Base-by-base conservation (phyloP, 352 stramenopile genomes). In the Thalassiosira hispida region DNA sequence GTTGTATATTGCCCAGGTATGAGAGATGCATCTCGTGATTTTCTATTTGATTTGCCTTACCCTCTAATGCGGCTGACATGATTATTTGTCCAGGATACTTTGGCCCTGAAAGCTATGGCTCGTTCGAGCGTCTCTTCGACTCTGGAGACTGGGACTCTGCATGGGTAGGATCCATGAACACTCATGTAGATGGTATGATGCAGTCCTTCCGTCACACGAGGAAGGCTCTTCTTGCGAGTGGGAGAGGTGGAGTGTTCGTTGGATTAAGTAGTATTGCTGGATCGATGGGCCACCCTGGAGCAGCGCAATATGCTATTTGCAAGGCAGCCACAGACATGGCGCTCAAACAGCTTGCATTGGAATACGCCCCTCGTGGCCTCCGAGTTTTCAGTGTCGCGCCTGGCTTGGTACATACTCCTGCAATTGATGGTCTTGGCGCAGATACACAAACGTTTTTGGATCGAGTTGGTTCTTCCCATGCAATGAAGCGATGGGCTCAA, bases 151-250 rank as follows among this genome's bases (percentile, higher is more conserved):
- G 20, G 18, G 46, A 61, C 22, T 51, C 25, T 20, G 64, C 46
- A 11, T 73, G 22, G 22, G 64, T 67, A 40, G 51, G 51, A 2
- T 73, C 64, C 23, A 49, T 73, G 5, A 73, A 73, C 47, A 47
- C 66, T 29, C 62, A 72, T 29, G n/a, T 72, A 7, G 38, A 63
- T n/a, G 57, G 57, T 14, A 74, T 74, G 65, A 65, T 74, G 52
- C 47, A 55, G 12, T 55, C n/a, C 2, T 74, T 74, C 35, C 52
- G 55, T 25, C 49, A 74, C 14, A 55, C 33, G 23, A 23, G 52
- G 12, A 75, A 75, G 12, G 11, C 35, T 68, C 56, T 75, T 6
- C 14, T 75, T 11, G 9, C 11, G 38, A 75, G 66, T 35, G 31
- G 38, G 18, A 38, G 49, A 22, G 51, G 52, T 3, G 53, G 47